Conservation (phyloP, 2,329 filamentous ascomycete species). For the Cyphellophora attinorum region DNA sequence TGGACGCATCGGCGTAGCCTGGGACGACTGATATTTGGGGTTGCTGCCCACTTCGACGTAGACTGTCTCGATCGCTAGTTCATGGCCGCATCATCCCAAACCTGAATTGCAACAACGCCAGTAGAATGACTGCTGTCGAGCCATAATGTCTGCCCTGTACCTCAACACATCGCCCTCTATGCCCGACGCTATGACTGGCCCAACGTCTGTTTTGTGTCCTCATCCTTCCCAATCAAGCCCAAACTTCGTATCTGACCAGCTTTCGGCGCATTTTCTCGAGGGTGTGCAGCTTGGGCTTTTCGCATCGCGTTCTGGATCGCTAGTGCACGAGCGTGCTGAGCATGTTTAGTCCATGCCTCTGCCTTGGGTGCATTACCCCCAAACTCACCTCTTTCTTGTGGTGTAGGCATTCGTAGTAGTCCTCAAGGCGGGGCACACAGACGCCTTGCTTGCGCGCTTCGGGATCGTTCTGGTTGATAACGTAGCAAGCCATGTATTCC, state of each 20-base stretch:
- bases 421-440: slow-evolving; percentile 75
- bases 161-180: background rate
- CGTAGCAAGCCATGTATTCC: slow-evolving; percentile 96
- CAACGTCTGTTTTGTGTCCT: slow-evolving; percentile 51
- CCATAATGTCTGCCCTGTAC: background rate
- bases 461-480: slow-evolving; percentile 77
- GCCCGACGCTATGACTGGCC: background rate
- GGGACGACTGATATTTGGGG: no score
- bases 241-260: slow-evolving; percentile 81
- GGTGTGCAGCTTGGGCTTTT: slow-evolving; percentile 64
- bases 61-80: no score
- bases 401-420: slow-evolving; percentile 98
- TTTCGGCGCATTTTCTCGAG: slow-evolving; percentile 70
- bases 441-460: slow-evolving; percentile 76
- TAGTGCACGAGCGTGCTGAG: slow-evolving; percentile 65
- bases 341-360: no score
- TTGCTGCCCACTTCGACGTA: no score
- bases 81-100: no score
- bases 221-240: slow-evolving; percentile 73
- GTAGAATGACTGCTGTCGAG: background rate
- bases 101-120: background rate
- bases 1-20: no score
- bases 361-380: slow-evolving; percentile 14
- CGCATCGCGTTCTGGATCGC: slow-evolving; percentile 78
- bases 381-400: slow-evolving; percentile 97